Percentiles rank a stretch among this genome's conserved stretches.
Evolutionary conservation across 2,329 filamentous ascomycete species (phyloP).

Genomic region (Nothopassalora personata): DNA sequence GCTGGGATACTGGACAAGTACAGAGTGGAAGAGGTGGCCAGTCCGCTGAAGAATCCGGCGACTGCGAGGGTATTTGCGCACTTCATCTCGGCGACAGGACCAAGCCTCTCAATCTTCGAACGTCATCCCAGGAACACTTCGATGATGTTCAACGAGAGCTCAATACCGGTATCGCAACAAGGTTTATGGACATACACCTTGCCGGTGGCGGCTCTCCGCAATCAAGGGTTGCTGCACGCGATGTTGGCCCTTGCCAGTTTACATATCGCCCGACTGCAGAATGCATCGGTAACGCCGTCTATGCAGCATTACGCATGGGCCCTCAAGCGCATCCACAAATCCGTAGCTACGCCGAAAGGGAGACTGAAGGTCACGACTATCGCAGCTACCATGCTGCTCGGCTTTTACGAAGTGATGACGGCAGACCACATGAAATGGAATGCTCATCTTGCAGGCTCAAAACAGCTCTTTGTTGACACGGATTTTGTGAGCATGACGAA

Average conservation of each 20-base stretch:
- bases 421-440: slow-evolving; percentile 96
- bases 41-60: slow-evolving; percentile 70
- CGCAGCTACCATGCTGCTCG: slow-evolving; percentile 80
- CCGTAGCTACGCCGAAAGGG: slow-evolving; percentile 63
- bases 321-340: slow-evolving; percentile 69
- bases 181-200: slow-evolving; percentile 67
- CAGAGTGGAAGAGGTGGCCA: slow-evolving; percentile 44
- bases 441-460: slow-evolving; percentile 79
- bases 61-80: slow-evolving; percentile 83
- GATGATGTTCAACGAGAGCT: slow-evolving; percentile 57
- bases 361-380: slow-evolving; percentile 74
- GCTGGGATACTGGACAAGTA: slow-evolving; percentile 44
- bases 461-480: slow-evolving; percentile 75
- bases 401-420: slow-evolving; percentile 90
- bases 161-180: slow-evolving; percentile 59
- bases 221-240: slow-evolving; percentile 83
- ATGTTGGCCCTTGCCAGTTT: slow-evolving; percentile 82
- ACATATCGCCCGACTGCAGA: slow-evolving; percentile 79
- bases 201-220: slow-evolving; percentile 73
- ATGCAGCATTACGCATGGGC: slow-evolving; percentile 89
- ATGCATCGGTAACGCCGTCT: slow-evolving; percentile 68
- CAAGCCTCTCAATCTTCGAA: slow-evolving; percentile 59
- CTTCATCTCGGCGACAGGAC: slow-evolving; percentile 70
- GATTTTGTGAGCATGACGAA: slow-evolving; percentile 69
- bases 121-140: slow-evolving; percentile 70